Evolutionary conservation across 2,329 filamentous ascomycete species (phyloP).

Genomic region (Xylaria sp.): DNA sequence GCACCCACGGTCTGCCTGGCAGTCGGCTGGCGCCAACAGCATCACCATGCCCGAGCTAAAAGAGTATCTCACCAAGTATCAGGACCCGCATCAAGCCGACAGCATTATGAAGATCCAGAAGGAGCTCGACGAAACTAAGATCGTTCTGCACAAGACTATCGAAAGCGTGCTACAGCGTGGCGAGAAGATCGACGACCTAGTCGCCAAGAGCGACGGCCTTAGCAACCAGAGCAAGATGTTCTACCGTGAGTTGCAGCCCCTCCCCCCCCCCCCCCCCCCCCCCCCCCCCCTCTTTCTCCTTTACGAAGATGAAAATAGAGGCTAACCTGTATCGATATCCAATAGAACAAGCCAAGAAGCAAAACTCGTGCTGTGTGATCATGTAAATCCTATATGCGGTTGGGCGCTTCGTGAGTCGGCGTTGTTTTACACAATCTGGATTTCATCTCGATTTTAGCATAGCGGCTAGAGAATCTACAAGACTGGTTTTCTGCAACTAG

Average conservation of each 20-base stretch:
- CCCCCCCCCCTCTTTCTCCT: background rate
- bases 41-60: slow-evolving; percentile 78
- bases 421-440: slow-evolving; percentile 29
- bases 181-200: slow-evolving; percentile 95
- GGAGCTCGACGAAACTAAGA: slow-evolving; percentile 97
- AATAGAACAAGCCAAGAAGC: slow-evolving; percentile 76
- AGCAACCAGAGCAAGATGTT: slow-evolving; percentile 98
- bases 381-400: slow-evolving; percentile 62
- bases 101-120: slow-evolving; percentile 96
- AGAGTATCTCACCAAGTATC: slow-evolving; percentile 78
- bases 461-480: slow-evolving; percentile 37
- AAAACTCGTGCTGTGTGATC: slow-evolving; percentile 78
- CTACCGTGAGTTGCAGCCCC: slow-evolving; percentile 70
- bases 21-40: slow-evolving; percentile 57
- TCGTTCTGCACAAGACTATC: slow-evolving; percentile 96
- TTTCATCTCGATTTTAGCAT: slow-evolving; percentile 41
- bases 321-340: slow-evolving; percentile 33
- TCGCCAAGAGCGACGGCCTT: slow-evolving; percentile 90
- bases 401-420: slow-evolving; percentile 16
- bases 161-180: slow-evolving; percentile 87
- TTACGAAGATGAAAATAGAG: background rate
- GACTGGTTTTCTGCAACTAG: slow-evolving; percentile 38
- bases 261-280: background rate
- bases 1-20: slow-evolving; percentile 76
- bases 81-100: slow-evolving; percentile 89